Evolutionary conservation across 1,284 basidiomycete species (phyloP).

Genomic region (Paramarasmius palmivorus): DNA sequence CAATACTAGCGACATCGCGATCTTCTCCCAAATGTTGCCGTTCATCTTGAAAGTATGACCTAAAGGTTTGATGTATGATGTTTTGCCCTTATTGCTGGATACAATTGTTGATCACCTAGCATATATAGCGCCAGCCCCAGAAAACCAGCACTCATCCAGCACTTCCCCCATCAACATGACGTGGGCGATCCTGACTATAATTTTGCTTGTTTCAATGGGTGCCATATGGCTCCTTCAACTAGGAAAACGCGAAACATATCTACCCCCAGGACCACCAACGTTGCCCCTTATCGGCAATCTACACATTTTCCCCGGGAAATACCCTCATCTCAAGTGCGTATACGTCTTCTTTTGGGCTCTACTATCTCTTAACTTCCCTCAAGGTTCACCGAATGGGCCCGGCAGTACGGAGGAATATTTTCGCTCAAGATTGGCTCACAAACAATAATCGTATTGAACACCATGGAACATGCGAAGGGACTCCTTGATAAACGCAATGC

Average conservation of each 20-base stretch:
- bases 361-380: background rate
- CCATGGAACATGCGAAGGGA: constrained; percentile 20
- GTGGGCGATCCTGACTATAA: too few relatives aligned
- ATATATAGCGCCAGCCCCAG: too few relatives aligned
- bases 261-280: constrained; percentile 33
- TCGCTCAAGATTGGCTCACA: constrained; percentile 6
- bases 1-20: too few relatives aligned
- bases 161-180: too few relatives aligned
- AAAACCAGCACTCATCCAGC: too few relatives aligned
- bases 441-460: constrained; percentile 23
- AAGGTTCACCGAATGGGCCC: constrained; percentile 7
- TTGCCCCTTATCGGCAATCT: constrained; percentile 31
- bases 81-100: too few relatives aligned
- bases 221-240: background rate
- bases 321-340: constrained; percentile 17
- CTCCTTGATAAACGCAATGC: constrained; percentile 26
- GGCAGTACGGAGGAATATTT: constrained; percentile 2
- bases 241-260: constrained; percentile 4
- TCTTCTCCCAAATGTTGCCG: too few relatives aligned
- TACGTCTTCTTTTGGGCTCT: background rate
- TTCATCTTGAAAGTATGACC: too few relatives aligned
- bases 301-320: constrained; percentile 23
- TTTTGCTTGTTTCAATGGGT: too few relatives aligned
- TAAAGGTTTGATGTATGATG: too few relatives aligned
- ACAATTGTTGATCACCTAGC: too few relatives aligned